A percentile compares a stretch with the other conserved stretches of the same genome.
phyloP scores from a whole-genome alignment of 495 filamentous ascomycete species.

The Pyrenula massariospora region DNA sequence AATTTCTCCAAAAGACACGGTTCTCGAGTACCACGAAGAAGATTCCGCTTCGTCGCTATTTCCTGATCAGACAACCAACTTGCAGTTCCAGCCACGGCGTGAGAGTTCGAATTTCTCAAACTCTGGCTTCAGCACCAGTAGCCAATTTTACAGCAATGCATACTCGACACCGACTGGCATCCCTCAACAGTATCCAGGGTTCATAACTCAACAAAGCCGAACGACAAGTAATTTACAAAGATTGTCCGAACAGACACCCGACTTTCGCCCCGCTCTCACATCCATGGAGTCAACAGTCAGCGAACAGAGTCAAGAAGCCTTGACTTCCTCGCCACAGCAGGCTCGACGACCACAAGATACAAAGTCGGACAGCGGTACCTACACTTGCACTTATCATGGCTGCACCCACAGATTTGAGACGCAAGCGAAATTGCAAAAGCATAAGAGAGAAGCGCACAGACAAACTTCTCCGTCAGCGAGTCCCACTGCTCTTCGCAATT shows the following conservation, averaged over 20 bases:
- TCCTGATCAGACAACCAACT: conserved; percentile 25
- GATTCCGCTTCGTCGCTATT: conserved; percentile 55
- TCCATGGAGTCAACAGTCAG: conserved; percentile 56
- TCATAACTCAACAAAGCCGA: conserved; percentile 27
- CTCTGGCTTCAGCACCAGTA: background rate
- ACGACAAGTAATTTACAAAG: conserved; percentile 30
- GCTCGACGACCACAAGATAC: conserved; percentile 44
- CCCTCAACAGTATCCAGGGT: conserved; percentile 49
- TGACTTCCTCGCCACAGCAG: conserved; percentile 17
- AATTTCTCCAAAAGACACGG: conserved; percentile 90
- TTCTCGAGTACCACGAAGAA: conserved; percentile 74
- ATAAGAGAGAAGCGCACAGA: conserved; percentile 89
- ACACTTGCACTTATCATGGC: conserved; percentile 90
- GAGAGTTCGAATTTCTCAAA: background rate
- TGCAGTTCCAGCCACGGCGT: background rate
- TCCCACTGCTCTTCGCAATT: conserved; percentile 45
- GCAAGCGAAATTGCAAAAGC: conserved; percentile 76
- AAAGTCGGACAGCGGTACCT: conserved; percentile 71
- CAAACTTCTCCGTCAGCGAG: conserved; percentile 37
- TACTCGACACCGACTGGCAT: conserved; percentile 17
- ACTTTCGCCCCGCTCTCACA: conserved; percentile 49
- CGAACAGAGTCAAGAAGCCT: conserved; percentile 24
- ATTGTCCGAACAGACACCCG: conserved; percentile 31
- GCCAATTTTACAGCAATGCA: background rate
- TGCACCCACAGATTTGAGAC: conserved; percentile 83